Evolutionary conservation across 192 early-diverging fungal genomes (phyloP), one percentile per base, ranked within the genome.

Genomic region (Umbelopsis sp.): DNA sequence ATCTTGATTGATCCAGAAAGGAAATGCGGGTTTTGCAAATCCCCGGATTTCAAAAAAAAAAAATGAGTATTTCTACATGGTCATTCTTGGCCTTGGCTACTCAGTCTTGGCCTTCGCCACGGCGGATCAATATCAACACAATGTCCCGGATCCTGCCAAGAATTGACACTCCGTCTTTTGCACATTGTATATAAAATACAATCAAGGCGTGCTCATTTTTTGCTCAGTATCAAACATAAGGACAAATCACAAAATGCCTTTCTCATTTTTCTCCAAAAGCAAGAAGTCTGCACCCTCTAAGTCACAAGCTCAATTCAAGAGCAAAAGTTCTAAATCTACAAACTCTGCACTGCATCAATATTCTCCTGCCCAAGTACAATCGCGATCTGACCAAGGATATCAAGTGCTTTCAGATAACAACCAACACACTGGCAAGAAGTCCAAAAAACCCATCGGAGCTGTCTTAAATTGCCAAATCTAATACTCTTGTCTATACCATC

Each of bases 381-480:
- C 12, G 13, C 9, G 55, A 61, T 33, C 30, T 6, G 30, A 61
- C 11, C 27, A 35, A 18, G 55, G 55, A 27, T 61, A 61, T 33
- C 25, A 27, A 35, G 12, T 35, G 12, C 55, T 61, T 61, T 16
- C 12, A 15, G 25, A 61, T 61, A 8, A 18, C 13, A 8, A 35
- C 13, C 16, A 33, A 15, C 30, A 15, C 11, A 35, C 7, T 22
- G 13, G 25, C 9, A 33, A 8, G 30, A 16, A 15, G 15, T 5
- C 48, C 15, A 15, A 27, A 33, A 61, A 61, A 12, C 3, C 55
- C 33, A 16, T 61, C 4, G 55, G 55, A 61, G 55, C 25, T n/a
- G 30, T 35, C 30, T 30, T 61, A 8, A 61, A 61, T 35, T 13
- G 12, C 30, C 55, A 61, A 35, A 61, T 61, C 55, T 61, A 61